Base-by-base conservation (phyloP, 2,329 filamentous ascomycete species). In the Aspergillus puulaauensis region DNA sequence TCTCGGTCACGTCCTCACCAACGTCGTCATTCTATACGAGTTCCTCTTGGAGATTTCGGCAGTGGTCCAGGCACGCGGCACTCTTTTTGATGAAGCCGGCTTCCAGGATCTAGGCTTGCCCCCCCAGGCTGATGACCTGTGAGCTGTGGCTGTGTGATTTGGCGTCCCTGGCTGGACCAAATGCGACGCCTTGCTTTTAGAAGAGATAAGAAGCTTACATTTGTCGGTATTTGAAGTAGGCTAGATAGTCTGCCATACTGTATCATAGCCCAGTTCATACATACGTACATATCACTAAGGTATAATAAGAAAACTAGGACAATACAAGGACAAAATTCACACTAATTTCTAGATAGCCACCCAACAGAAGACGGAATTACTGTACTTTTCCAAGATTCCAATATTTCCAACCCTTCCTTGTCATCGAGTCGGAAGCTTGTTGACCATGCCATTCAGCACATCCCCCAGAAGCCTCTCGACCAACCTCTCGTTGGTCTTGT, bases 11-110 rank as follows among this genome's bases (percentile, higher is more conserved):
- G 79, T 93, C 11, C 77, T 95, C 61, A 93, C 90, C 6, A 95
- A 93, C 70, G 85, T 89, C 41, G 84, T 93, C 57, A 84, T 93
- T 51, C 79, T 92, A 57, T 90, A 95, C 71, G 89, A 90, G 37
- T 95, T 95, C 70, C 75, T 93, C 50, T 80, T 93, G 50, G 90
- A 95, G 73, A 73, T 93, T 56, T 86, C 89, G 2, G 88, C 89
- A 24, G 74, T 93, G 65, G 80, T 92, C 58, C 90, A 93, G 71
- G 87, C 90, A 37, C 81, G 90, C 54, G 89, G 88, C 23, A 87
- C 86, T 12, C 72, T 93, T 48, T 93, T 93, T 73, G 88, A 88
- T 54, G 90, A 93, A 72, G 86, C 91, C 24, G 84, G 83, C 40
- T 91, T 88, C n/a, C 41, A 57, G 17, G 55, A 46, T 7, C 40